A percentile compares a stretch with the other conserved stretches of the same genome.
Evolutionary conservation across 192 early-diverging fungal genomes (phyloP).

Genomic region (Backusella morwellensis): DNA sequence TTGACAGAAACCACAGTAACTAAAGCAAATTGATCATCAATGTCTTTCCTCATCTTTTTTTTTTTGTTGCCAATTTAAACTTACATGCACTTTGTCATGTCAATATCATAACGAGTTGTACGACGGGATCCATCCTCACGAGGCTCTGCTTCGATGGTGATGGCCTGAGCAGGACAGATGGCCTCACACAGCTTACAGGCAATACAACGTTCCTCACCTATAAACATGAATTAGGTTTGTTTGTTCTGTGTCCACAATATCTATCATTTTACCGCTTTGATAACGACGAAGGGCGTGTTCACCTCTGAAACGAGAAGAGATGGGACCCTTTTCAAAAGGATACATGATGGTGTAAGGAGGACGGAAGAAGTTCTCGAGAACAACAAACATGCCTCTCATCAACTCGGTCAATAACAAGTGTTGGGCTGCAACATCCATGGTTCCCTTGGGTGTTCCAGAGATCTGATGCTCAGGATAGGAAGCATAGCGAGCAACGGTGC

Average conservation of each 20-base stretch:
- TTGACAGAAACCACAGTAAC: constrained; percentile 97
- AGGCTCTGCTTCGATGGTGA: constrained; percentile 96
- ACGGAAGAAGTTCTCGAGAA: constrained; percentile 90
- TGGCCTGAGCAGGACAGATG: constrained; percentile 96
- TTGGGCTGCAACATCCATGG: constrained; percentile 60
- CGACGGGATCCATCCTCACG: constrained; percentile 92
- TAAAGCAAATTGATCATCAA: constrained; percentile 19
- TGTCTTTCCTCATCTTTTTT: not conserved
- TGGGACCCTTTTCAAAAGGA: constrained; percentile 92
- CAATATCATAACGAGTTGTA: constrained; percentile 98
- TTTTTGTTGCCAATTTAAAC: not conserved
- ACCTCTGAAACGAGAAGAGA: constrained; percentile 92
- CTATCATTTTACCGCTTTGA: constrained; percentile 68
- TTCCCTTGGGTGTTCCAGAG: constrained; percentile 19
- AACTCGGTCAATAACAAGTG: constrained; percentile 91
- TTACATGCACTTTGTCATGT: constrained; percentile 95
- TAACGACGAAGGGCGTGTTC: constrained; percentile 96
- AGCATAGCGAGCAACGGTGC: constrained; percentile 16
- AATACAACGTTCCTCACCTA: constrained; percentile 97
- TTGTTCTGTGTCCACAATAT: not conserved
- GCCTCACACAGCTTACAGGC: constrained; percentile 98
- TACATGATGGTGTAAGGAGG: constrained; percentile 97
- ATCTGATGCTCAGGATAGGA: constrained; percentile 20
- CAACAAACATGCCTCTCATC: constrained; percentile 88
- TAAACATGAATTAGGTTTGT: not conserved